phyloP scores from a whole-genome alignment of 441 rosid species.

The Syzygium malaccense region DNA sequence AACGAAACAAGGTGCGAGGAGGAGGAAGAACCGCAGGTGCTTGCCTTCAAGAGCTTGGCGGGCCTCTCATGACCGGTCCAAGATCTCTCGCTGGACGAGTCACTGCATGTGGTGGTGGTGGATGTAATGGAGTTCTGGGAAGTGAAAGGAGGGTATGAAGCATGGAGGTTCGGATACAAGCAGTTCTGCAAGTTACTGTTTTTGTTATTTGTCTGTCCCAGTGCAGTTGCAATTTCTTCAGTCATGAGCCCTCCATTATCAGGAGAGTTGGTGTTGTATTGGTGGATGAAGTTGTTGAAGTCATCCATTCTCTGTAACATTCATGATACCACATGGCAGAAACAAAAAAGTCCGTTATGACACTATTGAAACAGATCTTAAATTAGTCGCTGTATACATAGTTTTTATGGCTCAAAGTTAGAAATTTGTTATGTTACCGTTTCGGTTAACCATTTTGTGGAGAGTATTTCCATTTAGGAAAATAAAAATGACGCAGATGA shows the following conservation, averaged over 20 bases:
- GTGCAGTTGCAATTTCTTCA: slow-evolving; percentile 12
- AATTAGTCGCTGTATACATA: neutral
- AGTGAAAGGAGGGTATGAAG: slow-evolving; percentile 16
- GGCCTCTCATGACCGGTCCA: slow-evolving; percentile 15
- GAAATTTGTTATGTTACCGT: slow-evolving; percentile 1
- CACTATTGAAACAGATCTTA: neutral
- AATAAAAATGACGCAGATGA: neutral
- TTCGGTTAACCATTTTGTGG: slow-evolving; percentile 21
- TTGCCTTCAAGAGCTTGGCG: slow-evolving; percentile 18
- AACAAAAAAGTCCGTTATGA: neutral
- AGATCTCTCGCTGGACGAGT: slow-evolving; percentile 15
- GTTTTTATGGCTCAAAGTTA: neutral
- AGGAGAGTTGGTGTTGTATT: slow-evolving; percentile 21
- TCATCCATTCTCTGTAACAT: slow-evolving; percentile 36
- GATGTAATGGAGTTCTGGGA: neutral
- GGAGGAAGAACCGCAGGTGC: slow-evolving; percentile 25
- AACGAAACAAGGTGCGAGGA: slow-evolving; percentile 28
- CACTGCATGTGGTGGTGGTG: slow-evolving; percentile 4
- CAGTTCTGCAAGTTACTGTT: slow-evolving; percentile 11
- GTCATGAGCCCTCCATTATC: slow-evolving; percentile 17
- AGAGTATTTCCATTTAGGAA: slow-evolving; percentile 15
- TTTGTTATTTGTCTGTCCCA: neutral
- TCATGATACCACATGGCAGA: neutral
- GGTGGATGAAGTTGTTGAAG: slow-evolving; percentile 26
- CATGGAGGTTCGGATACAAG: slow-evolving; percentile 24